Evolutionary conservation across 352 stramenopile genomes (phyloP).

Genomic region (Pythium chondricola): DNA sequence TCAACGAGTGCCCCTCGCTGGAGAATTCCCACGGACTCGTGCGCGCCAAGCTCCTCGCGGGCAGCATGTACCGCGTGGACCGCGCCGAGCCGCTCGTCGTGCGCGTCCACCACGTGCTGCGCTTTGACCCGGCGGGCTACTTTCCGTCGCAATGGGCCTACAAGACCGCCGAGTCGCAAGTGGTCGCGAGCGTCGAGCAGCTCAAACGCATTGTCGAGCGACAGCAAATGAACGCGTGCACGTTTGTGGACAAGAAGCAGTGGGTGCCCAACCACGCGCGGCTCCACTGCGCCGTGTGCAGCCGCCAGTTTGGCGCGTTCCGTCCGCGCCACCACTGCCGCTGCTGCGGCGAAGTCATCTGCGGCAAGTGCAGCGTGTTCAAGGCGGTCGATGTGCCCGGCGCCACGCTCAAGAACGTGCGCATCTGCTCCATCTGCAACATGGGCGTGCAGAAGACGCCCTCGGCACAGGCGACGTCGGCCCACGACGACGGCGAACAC

Average conservation of each 20-base stretch:
- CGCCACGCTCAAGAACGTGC: slow-evolving; percentile 76
- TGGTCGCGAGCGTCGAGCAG: slow-evolving; percentile 73
- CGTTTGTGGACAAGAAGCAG: slow-evolving; percentile 75
- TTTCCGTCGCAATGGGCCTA: slow-evolving; percentile 78
- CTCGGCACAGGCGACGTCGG: slow-evolving; percentile 6
- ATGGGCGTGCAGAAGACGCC: slow-evolving; percentile 72
- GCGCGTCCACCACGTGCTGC: slow-evolving; percentile 72
- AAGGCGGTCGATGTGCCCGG: slow-evolving; percentile 75
- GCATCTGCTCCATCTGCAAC: slow-evolving; percentile 81
- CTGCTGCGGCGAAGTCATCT: slow-evolving; percentile 86
- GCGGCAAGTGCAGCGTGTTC: slow-evolving; percentile 81
- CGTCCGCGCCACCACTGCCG: slow-evolving; percentile 80
- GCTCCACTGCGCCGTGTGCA: slow-evolving; percentile 69
- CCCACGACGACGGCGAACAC: slow-evolving; percentile 7
- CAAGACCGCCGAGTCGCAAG: slow-evolving; percentile 78
- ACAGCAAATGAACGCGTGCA: slow-evolving; percentile 82
- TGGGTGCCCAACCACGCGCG: slow-evolving; percentile 78
- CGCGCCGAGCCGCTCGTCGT: slow-evolving; percentile 59
- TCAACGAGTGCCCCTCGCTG: slow-evolving; percentile 74
- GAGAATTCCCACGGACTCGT: slow-evolving; percentile 83
- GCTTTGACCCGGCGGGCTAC: slow-evolving; percentile 68
- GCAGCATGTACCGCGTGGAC: slow-evolving; percentile 77
- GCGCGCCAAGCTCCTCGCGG: slow-evolving; percentile 70
- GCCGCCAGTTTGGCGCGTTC: slow-evolving; percentile 66
- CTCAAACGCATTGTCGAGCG: slow-evolving; percentile 78